A percentile compares a stretch with the other conserved stretches of the same genome.
Evolutionary conservation across 352 stramenopile genomes (phyloP).

Genomic region (Stramenopiles sp.): DNA sequence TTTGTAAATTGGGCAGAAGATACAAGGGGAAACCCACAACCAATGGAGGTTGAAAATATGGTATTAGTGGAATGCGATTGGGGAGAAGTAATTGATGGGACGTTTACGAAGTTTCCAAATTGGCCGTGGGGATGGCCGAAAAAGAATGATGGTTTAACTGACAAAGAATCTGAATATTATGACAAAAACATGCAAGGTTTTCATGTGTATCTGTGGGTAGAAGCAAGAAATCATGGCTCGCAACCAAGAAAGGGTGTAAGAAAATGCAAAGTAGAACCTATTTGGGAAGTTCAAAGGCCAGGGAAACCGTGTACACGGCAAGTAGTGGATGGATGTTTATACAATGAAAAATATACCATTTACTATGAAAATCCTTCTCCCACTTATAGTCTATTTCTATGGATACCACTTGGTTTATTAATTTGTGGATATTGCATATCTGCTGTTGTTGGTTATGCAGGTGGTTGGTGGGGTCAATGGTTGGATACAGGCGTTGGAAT

Average conservation of each 20-base stretch:
- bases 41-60: neutral
- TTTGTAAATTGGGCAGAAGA: neutral
- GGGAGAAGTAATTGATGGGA: too few relatives aligned
- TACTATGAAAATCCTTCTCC: neutral
- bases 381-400: neutral
- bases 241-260: neutral
- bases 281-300: constrained; percentile 6
- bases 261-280: neutral
- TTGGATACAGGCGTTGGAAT: neutral
- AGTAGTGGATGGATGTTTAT: neutral
- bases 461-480: constrained; percentile 5
- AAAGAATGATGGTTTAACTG: neutral
- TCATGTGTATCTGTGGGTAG: neutral
- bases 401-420: neutral
- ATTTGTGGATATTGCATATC: neutral
- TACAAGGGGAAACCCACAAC: neutral
- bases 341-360: constrained; percentile 1
- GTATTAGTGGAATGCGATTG: neutral
- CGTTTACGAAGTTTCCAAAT: too few relatives aligned
- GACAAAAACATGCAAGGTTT: neutral
- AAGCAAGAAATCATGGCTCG: neutral
- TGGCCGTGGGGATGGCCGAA: neutral
- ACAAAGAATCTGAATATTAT: neutral
- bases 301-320: neutral
- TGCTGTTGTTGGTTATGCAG: neutral